A percentile compares a stretch with the other conserved stretches of the same genome.
Conservation (phyloP, 2,329 filamentous ascomycete genomes). For the Moelleriella libera region DNA sequence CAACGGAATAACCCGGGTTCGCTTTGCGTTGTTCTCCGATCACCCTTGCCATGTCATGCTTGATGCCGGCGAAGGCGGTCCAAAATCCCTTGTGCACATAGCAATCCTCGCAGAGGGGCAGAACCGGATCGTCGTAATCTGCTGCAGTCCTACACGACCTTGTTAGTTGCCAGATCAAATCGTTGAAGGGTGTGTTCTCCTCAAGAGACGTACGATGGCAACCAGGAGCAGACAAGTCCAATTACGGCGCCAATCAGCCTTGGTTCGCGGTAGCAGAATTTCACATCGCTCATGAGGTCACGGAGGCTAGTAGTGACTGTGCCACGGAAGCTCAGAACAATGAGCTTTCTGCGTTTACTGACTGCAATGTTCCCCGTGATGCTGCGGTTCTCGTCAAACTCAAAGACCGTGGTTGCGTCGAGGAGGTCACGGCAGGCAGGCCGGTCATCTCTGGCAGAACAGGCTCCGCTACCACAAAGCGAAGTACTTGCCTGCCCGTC, state of each 20-base stretch:
- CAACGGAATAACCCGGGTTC: slow-evolving; percentile 15
- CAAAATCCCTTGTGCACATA: neutral
- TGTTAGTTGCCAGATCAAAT: neutral
- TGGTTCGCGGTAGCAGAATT: neutral
- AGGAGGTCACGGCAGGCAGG: neutral
- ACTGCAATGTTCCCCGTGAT: neutral
- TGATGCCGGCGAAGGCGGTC: neutral
- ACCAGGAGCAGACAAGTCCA: neutral
- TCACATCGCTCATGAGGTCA: neutral
- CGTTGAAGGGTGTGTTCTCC: too few species aligned
- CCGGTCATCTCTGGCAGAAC: neutral
- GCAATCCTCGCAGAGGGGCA: slow-evolving; percentile 1
- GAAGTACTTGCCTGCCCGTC: neutral
- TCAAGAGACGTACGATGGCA: neutral
- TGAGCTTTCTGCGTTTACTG: neutral
- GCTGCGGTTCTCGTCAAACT: neutral
- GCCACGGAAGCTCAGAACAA: neutral
- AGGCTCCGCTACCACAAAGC: neutral
- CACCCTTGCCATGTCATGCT: neutral
- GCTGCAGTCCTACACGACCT: neutral
- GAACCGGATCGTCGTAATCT: neutral
- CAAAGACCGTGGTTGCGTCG: neutral
- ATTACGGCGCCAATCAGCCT: neutral
- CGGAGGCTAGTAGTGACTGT: neutral
- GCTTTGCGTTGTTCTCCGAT: neutral